Evolutionary conservation across 768 basidiomycete genomes (phyloP).

Genomic region (Saitozyma podzolica): DNA sequence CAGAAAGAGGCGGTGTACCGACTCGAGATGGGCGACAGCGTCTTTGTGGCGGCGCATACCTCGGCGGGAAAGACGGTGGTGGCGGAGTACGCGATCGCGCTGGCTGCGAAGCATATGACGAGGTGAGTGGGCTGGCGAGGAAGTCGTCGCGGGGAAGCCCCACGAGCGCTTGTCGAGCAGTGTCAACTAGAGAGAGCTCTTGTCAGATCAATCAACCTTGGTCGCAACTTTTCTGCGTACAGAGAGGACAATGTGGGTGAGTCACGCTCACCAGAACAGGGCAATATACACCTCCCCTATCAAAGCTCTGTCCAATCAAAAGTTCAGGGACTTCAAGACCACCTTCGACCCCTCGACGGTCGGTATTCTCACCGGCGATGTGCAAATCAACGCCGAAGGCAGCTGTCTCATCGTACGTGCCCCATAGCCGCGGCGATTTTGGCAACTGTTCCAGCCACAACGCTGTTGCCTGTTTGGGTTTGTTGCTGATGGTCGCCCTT

Average conservation of each 20-base stretch:
- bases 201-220: too few species aligned
- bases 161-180: too few species aligned
- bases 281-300: conserved; percentile 99
- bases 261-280: conserved; percentile 55
- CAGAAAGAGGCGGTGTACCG: conserved; percentile 99
- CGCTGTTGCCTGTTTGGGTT: neutral
- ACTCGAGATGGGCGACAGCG: conserved; percentile 93
- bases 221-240: too few species aligned
- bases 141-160: neutral
- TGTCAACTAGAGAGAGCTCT: too few species aligned
- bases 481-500: too few species aligned
- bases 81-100: conserved; percentile 95
- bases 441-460: neutral
- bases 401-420: conserved; percentile 87
- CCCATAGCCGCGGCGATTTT: neutral
- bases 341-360: conserved; percentile 88
- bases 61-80: conserved; percentile 99
- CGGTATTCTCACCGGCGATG: conserved; percentile 96
- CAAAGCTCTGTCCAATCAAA: conserved; percentile 97
- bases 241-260: neutral
- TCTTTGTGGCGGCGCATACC: conserved; percentile 99
- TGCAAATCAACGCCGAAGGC: conserved; percentile 98
- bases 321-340: conserved; percentile 97
- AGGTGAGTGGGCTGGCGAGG: conserved; percentile 60
- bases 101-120: conserved; percentile 99